Evolutionary conservation across 257 asterid genomes (phyloP).

Genomic region (Dorcoceras hygrometricum): DNA sequence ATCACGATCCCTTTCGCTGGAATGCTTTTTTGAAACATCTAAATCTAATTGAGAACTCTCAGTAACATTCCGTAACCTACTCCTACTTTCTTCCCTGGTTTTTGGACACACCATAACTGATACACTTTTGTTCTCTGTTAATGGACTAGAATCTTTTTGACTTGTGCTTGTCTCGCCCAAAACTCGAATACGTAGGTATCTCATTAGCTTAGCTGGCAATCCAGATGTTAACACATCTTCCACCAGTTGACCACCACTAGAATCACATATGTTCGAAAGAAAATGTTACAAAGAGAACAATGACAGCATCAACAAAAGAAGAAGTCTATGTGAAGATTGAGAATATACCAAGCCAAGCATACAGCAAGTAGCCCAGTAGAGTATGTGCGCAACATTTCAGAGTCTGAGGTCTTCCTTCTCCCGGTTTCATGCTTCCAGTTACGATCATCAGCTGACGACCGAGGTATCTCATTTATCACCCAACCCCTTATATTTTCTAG

Average conservation of each 20-base stretch:
- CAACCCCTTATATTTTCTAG: slow-evolving; percentile 74
- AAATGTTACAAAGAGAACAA: slow-evolving; percentile 21
- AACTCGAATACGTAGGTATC: slow-evolving; percentile 70
- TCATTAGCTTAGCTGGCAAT: slow-evolving; percentile 85
- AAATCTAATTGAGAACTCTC: slow-evolving; percentile 59
- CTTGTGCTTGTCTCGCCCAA: slow-evolving; percentile 61
- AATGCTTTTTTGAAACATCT: slow-evolving; percentile 32
- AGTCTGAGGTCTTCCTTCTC: slow-evolving; percentile 55
- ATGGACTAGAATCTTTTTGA: slow-evolving; percentile 58
- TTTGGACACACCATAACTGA: slow-evolving; percentile 38
- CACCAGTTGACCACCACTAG: slow-evolving; percentile 83
- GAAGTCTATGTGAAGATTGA: slow-evolving; percentile 27
- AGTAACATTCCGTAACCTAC: slow-evolving; percentile 48
- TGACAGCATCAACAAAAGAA: not conserved
- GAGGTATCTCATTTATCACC: slow-evolving; percentile 77
- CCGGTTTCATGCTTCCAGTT: slow-evolving; percentile 64
- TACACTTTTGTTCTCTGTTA: slow-evolving; percentile 50
- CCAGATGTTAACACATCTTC: slow-evolving; percentile 96
- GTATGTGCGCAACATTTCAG: slow-evolving; percentile 80
- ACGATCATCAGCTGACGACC: slow-evolving; percentile 58
- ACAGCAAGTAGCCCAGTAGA: slow-evolving; percentile 93
- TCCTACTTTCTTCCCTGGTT: slow-evolving; percentile 71
- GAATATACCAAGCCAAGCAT: slow-evolving; percentile 65
- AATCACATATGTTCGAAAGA: slow-evolving; percentile 27
- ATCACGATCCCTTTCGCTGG: slow-evolving; percentile 37